Conservation (phyloP, 306 rosid species). For the Alnus rubra region DNA sequence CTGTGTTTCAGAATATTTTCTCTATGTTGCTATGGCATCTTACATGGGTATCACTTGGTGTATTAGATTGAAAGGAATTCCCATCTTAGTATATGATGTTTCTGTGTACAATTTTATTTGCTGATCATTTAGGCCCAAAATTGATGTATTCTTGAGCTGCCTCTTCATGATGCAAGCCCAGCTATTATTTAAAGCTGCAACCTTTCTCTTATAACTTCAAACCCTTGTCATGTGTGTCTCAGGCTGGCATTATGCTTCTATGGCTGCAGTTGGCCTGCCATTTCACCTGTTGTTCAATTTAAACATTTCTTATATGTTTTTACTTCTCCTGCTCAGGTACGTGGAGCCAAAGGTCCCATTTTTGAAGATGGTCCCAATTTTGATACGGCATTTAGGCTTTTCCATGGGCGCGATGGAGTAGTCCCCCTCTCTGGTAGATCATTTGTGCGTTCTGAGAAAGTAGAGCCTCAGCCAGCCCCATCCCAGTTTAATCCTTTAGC, state of each 20-base stretch:
- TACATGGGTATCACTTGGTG: slow-evolving; percentile 9
- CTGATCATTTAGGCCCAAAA: slow-evolving; percentile 10
- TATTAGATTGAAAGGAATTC: not conserved
- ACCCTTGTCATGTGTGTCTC: not conserved
- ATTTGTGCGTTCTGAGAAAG: slow-evolving; percentile 49
- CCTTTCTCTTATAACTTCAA: slow-evolving; percentile 5
- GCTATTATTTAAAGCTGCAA: not conserved
- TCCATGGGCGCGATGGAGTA: slow-evolving; percentile 93
- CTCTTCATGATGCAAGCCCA: slow-evolving; percentile 15
- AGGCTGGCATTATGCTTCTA: slow-evolving; percentile 6
- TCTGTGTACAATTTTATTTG: not conserved
- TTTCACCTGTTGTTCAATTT: slow-evolving; percentile 12
- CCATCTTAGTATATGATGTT: not conserved
- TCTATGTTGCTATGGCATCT: not conserved
- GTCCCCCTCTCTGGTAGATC: slow-evolving; percentile 84
- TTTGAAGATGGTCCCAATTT: slow-evolving; percentile 98
- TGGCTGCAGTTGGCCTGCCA: not conserved
- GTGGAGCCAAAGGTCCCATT: slow-evolving; percentile 90
- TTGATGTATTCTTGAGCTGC: slow-evolving; percentile 12
- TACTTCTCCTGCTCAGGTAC: slow-evolving; percentile 48
- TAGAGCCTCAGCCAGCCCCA: slow-evolving; percentile 45
- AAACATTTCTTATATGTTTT: slow-evolving; percentile 17
- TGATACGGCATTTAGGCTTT: slow-evolving; percentile 91
- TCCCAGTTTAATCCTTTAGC: slow-evolving; percentile 88
- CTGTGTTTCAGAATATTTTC: slow-evolving; percentile 15